These are phyloP conservation scores for Dothideomycetes sp. DNA, from an alignment of 2,329 filamentous ascomycete genomes.

Conservation along the genomic window DNA sequence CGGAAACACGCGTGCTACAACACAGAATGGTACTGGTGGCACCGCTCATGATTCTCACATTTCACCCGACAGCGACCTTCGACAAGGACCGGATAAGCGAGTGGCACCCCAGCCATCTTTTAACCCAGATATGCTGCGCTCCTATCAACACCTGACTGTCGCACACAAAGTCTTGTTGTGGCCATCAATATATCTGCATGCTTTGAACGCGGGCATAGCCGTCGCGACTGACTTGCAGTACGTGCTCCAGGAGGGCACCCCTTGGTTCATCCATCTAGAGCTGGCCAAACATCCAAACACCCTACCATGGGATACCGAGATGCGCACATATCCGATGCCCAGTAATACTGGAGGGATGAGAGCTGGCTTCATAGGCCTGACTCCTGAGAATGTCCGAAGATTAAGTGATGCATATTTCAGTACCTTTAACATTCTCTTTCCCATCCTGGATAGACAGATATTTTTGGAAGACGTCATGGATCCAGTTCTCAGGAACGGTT, in stretches of 20 bases:
- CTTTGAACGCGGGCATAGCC: constrained; percentile 27
- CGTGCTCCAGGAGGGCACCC: constrained; percentile 30
- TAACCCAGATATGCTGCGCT: constrained; percentile 2
- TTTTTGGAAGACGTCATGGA: constrained; percentile 43
- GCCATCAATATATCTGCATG: constrained; percentile 29
- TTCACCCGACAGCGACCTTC: constrained; percentile 2
- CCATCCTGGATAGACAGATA: constrained; percentile 48
- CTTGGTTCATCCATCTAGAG: constrained; percentile 31
- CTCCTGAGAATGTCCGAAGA: constrained; percentile 42
- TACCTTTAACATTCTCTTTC: constrained; percentile 50
- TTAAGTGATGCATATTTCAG: constrained; percentile 50
- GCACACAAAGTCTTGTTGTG: constrained; percentile 47
- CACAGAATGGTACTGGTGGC: background rate
- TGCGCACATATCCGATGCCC: constrained; percentile 19
- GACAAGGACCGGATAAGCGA: background rate
- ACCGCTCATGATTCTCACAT: background rate
- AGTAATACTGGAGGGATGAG: constrained; percentile 15
- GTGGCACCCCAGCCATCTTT: constrained; percentile 2
- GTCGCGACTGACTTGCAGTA: constrained; percentile 27
- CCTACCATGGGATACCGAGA: constrained; percentile 22
- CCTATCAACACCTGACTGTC: constrained; percentile 27
- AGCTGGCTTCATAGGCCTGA: constrained; percentile 30
- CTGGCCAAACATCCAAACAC: constrained; percentile 23
- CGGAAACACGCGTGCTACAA: background rate
- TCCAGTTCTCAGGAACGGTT: constrained; percentile 39